Conservation (phyloP, 495 filamentous ascomycete genomes). For the Trichoderma asperelloides region DNA sequence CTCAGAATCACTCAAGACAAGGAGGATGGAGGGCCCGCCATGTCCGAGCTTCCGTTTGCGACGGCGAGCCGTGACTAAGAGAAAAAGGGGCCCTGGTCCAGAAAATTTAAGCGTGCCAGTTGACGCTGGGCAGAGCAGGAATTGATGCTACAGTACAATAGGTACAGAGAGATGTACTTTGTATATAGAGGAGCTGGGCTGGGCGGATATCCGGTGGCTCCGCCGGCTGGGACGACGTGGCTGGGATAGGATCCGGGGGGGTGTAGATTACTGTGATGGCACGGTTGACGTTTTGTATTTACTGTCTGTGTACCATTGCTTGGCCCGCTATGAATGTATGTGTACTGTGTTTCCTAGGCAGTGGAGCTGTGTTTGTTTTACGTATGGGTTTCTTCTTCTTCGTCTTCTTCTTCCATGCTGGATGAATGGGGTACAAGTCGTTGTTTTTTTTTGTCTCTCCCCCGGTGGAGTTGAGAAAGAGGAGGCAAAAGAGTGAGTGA, state of each 20-base stretch:
- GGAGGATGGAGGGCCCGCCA: neutral
- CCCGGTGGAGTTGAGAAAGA: too few species aligned
- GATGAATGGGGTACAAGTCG: neutral
- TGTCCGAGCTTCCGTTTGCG: constrained; percentile 1
- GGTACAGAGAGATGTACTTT: neutral
- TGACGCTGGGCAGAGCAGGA: too few species aligned
- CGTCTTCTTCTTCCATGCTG: neutral
- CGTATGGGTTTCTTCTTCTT: neutral
- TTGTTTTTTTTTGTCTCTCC: too few species aligned
- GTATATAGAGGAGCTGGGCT: neutral
- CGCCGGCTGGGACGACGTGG: neutral
- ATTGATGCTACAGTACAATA: neutral
- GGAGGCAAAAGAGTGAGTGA: too few species aligned
- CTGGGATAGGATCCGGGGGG: neutral
- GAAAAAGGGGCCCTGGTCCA: neutral
- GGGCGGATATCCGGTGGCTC: neutral
- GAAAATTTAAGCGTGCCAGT: neutral
- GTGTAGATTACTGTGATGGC: neutral
- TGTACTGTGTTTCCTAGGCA: neutral
- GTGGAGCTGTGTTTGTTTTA: neutral
- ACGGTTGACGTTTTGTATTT: neutral
- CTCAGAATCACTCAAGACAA: neutral
- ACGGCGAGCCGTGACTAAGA: neutral
- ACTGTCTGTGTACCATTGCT: neutral
- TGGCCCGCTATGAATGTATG: neutral